Base-by-base conservation (phyloP, 805 yeast species). In the Kuraishia borneana region DNA sequence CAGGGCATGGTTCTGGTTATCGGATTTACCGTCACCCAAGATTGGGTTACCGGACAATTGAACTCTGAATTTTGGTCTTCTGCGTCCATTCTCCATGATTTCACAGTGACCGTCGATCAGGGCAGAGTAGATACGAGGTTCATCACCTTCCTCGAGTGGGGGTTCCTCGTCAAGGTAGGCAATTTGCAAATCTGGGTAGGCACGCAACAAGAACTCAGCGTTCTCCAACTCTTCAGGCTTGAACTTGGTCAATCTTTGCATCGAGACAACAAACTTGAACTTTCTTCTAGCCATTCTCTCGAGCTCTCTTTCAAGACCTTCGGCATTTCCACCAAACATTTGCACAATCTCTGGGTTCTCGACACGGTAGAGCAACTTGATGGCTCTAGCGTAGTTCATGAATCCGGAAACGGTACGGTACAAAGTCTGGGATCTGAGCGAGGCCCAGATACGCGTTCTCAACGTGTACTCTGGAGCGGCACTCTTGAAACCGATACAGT, bases 291-390 rank as follows among this genome's bases (percentile, higher is more conserved):
- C 87, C 83, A 83, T 78, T 48, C 73, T 76, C 62, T 89, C 96
- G 45, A 89, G 76, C 59, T 94, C 97, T 61, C 87, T 76, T 67
- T 92, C 97, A 50, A 73, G 71, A 49, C 95, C 94, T 64, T 89
- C 97, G 39, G 96, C 94, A 57, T 89, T 94, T 48, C 97, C 97
- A 48, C 96, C 97, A 56, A 88, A 89, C 87, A 88, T 85, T 68
- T 92, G 96, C 41, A 88, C 94, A 56, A 85, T 77, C 58, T 83
- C 95, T 30, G 94, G 94, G 58, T 84, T 83, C 60, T 92, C 97
- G 49, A 92, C 94, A 63, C 94, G 81, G 66, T 85, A 87, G 39
- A 89, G 68, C 50, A 89, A 65, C 60, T 88, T 92, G 52, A 89
- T 85, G 21, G 98, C 97, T 60, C 96, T 80, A 21, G 96, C 82